Evolutionary conservation across 192 early-diverging fungal genomes (phyloP), one percentile per base, ranked within the genome.

Genomic region (Pilobolus umbonatus): DNA sequence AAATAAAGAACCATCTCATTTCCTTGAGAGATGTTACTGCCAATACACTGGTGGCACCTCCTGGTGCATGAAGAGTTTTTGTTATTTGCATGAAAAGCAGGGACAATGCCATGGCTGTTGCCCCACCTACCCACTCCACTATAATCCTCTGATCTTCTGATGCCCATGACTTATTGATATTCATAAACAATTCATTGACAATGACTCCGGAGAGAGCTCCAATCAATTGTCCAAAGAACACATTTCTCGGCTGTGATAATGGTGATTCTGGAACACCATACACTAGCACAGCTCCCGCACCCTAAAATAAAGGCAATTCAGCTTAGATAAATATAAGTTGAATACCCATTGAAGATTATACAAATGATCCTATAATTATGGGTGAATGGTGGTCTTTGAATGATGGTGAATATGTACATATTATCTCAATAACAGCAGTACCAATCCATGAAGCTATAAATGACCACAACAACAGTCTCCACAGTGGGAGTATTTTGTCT

Each of bases 221-320:
- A 44, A 75, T 65, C 25, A 79, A 15, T 28, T 82, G 80, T 0
- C 80, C 80, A 40, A 46, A 63, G 32, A 65, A 49, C 6, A 48
- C 55, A 48, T 83, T 82, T 1, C 76, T 67, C 30, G 84, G 84
- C 30, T 86, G 84, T 8, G 79, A 69, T 45, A 86, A 54, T 0
- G 84, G 84, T 6, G 82, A 64, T 2, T 83, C 84, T 24, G 83
- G 76, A 5, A 79, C 70, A 48, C 80, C 80, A 64, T 77, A 86
- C 1, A 84, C 42, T n/a, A 86, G 57, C 1, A 86, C 80, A 3
- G 82, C 78, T 11, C 77, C 67, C 11, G 84, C 84, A 39, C 84
- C 84, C 70, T 79, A 64, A 30, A 67, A 64, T 9, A 55, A 60
- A 12, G 46, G 46, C 0, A 73, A 51, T 24, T 34, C 34, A 28